A percentile compares a stretch with the other conserved stretches of the same genome.
Evolutionary conservation across 2,329 filamentous ascomycete genomes (phyloP).

Genomic region (Cylindrodendrum hubeiense): DNA sequence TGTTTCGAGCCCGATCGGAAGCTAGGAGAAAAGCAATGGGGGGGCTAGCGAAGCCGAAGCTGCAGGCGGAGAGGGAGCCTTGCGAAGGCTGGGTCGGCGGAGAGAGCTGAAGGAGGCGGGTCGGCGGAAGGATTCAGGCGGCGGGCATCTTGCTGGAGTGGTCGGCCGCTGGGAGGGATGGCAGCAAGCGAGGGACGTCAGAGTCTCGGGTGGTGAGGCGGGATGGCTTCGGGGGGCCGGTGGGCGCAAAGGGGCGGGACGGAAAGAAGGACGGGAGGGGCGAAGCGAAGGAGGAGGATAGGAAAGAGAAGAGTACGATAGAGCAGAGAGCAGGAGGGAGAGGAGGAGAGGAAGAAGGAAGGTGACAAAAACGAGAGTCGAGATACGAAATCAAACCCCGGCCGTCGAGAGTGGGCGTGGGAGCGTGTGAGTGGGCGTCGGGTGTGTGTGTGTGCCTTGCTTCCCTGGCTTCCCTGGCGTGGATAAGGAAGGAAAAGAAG

Average conservation of each 20-base stretch:
- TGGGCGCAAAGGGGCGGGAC: conserved; percentile 26
- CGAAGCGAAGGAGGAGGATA: conserved; percentile 30
- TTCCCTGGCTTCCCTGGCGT: background rate
- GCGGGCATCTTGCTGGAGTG: conserved; percentile 28
- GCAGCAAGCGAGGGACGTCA: conserved; percentile 36
- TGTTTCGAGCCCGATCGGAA: conserved; percentile 31
- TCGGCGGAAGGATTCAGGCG: conserved; percentile 23
- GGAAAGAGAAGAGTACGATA: conserved; percentile 6
- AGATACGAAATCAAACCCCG: conserved; percentile 29
- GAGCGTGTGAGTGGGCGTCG: conserved; percentile 16
- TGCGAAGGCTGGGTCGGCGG: conserved; percentile 4
- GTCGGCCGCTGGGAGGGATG: conserved; percentile 22
- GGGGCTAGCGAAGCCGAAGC: background rate
- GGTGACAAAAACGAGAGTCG: conserved; percentile 14
- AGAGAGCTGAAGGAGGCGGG: conserved; percentile 11
- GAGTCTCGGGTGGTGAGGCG: conserved; percentile 23
- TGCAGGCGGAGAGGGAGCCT: background rate
- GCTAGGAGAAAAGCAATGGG: background rate
- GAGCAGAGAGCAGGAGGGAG: conserved; percentile 17
- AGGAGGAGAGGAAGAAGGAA: conserved; percentile 15
- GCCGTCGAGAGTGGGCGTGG: conserved; percentile 16
- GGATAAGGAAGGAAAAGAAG: conserved; percentile 2
- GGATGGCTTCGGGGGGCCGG: conserved; percentile 21
- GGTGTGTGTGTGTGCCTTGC: conserved; percentile 14
- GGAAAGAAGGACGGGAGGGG: conserved; percentile 28